Evolutionary conservation across 495 filamentous ascomycete genomes (phyloP).

Genomic region (Zalerion maritima): DNA sequence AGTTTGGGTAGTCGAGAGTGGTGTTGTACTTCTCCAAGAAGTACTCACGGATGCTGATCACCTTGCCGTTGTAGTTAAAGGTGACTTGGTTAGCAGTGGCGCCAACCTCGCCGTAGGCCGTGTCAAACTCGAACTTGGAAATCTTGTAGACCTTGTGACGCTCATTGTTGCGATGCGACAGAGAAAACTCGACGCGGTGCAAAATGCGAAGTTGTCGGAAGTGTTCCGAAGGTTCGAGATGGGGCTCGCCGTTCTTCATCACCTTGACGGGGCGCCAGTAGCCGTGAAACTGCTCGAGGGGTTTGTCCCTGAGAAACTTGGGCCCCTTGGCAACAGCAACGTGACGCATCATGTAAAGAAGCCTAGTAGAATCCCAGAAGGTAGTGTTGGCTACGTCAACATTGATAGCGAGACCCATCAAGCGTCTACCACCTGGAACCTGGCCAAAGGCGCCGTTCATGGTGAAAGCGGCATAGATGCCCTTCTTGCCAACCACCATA

Average conservation of each 20-base stretch:
- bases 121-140: conserved; percentile 35
- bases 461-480: conserved; percentile 68
- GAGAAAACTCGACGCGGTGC: no score
- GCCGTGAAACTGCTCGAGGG: not conserved
- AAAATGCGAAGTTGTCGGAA: not conserved
- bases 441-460: conserved; percentile 48
- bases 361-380: conserved; percentile 48
- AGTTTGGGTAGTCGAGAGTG: conserved; percentile 27
- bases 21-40: conserved; percentile 52
- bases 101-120: conserved; percentile 20
- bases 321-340: conserved; percentile 10
- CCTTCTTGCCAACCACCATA: conserved; percentile 62
- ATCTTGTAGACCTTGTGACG: conserved; percentile 44
- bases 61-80: conserved; percentile 34
- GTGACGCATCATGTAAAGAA: conserved; percentile 2
- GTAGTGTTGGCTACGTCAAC: conserved; percentile 67
- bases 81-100: conserved; percentile 37
- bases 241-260: not conserved
- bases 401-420: conserved; percentile 54
- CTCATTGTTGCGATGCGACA: conserved; percentile 22
- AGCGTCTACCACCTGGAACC: no score
- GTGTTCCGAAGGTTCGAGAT: conserved; percentile 1
- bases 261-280: no score
- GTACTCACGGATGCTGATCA: conserved; percentile 48
- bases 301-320: conserved; percentile 2